phyloP scores from a whole-genome alignment of 257 asterid species.

The Przewalskia tangutica region DNA sequence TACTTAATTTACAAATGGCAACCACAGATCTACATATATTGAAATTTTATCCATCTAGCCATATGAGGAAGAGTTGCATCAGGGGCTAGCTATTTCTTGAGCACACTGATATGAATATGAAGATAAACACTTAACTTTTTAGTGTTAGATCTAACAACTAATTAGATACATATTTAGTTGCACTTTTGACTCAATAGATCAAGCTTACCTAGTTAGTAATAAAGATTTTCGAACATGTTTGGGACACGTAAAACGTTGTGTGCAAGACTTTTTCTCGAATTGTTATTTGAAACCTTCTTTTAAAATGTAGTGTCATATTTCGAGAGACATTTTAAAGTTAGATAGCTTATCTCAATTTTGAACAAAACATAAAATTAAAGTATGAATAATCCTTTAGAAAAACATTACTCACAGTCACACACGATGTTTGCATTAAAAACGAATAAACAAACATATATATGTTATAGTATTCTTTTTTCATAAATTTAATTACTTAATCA shows the following conservation, averaged over 20 bases:
- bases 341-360: too few relatives aligned
- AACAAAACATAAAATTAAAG: too few relatives aligned
- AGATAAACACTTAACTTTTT: neutral
- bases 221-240: neutral
- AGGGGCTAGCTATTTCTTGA: neutral
- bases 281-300: too few relatives aligned
- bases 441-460: too few relatives aligned
- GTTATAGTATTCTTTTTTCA: too few relatives aligned
- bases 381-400: too few relatives aligned
- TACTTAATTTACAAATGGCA: neutral
- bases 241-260: neutral
- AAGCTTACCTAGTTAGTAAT: neutral
- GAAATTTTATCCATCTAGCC: neutral
- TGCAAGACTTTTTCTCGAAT: neutral
- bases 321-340: too few relatives aligned
- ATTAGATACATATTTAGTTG: neutral
- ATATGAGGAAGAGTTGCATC: neutral
- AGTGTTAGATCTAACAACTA: neutral
- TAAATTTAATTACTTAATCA: too few relatives aligned
- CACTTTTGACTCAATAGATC: neutral
- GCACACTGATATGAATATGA: neutral
- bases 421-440: too few relatives aligned
- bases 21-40: neutral
- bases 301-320: too few relatives aligned
- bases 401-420: too few relatives aligned